Evolutionary conservation across 225 moss, liverwort and hornwort genomes (phyloP), one percentile per base, ranked within the genome.

Genomic region (Anthoceros angustus): DNA sequence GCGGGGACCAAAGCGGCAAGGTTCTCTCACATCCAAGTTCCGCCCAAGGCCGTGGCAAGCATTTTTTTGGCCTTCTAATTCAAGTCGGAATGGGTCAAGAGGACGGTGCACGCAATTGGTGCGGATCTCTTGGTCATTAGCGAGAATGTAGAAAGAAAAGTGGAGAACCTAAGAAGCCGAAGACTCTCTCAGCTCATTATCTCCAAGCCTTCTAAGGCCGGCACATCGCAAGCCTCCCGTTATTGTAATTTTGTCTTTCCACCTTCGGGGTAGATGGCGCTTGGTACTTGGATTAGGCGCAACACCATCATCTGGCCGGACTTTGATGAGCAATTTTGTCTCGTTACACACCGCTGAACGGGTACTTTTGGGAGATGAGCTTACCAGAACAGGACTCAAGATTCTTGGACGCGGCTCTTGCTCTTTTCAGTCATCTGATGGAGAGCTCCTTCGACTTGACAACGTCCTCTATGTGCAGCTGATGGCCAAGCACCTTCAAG

Each of bases 281-380:
- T 14, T 45, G 43, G 43, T 45, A 45, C 43, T 45, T 45, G 43
- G 43, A 45, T 45, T 45, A 9, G 43, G 43, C 9, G 43, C 43
- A 9, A n/a, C n/a, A n/a, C n/a, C n/a, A n/a, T n/a, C n/a, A n/a
- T n/a, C n/a, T n/a, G n/a, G n/a, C n/a, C n/a, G 14, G 43, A 45
- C 43, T 45, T 45, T 45, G 43, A 45, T 45, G 43, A 45, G 43
- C 43, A 45, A 45, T 45, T 45, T 45, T 45, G 43, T 45, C 43
- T 45, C 43, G 43, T 45, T 45, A 14, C 43, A 45, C 43, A 45
- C 43, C 14, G 43, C 43, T 45, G 43, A 45, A 45, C 43, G 43
- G 43, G 43, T 45, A 45, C 43, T 45, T 45, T 45, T 45, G 43
- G 43, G 43, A 45, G 43, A n/a, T n/a, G n/a, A n/a, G n/a, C n/a